These are phyloP conservation scores for Butyriboletus loyo DNA, from an alignment of 768 basidiomycete genomes.

Conservation along the genomic window DNA sequence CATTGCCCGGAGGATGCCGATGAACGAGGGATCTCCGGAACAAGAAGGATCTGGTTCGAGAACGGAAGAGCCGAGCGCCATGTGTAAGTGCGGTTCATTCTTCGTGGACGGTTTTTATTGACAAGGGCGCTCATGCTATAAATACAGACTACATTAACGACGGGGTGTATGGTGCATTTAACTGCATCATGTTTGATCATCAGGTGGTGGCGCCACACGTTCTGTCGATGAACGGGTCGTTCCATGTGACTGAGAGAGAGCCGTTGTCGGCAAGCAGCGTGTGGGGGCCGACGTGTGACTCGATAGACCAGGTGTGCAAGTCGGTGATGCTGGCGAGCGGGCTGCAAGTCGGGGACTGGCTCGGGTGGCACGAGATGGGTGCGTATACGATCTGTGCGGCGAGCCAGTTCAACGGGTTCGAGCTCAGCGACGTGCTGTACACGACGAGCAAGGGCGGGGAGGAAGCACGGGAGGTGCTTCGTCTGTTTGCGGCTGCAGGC, in stretches of 20 bases:
- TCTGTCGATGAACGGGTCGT: conserved; percentile 65
- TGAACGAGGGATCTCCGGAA: conserved; percentile 33
- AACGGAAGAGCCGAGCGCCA: conserved; percentile 55
- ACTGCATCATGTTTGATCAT: conserved; percentile 97
- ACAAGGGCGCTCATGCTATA: not conserved
- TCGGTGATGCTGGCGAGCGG: conserved; percentile 58
- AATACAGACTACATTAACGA: conserved; percentile 95
- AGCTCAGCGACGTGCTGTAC: conserved; percentile 75
- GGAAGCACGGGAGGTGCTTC: conserved; percentile 53
- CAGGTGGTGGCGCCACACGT: conserved; percentile 85
- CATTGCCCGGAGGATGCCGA: conserved; percentile 78
- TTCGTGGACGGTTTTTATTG: conserved; percentile 3
- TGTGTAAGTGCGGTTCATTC: conserved; percentile 69
- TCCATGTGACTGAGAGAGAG: conserved; percentile 40
- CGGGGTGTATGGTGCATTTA: conserved; percentile 96
- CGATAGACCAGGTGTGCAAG: conserved; percentile 87
- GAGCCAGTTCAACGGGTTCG: conserved; percentile 92
- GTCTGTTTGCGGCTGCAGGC: conserved; percentile 44
- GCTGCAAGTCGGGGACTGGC: conserved; percentile 93
- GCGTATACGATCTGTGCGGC: conserved; percentile 99
- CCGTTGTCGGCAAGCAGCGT: conserved; percentile 61
- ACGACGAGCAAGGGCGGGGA: conserved; percentile 59
- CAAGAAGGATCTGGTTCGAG: conserved; percentile 17
- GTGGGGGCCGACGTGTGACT: conserved; percentile 99
- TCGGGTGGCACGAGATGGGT: conserved; percentile 97